Base-by-base conservation (phyloP, 495 filamentous ascomycete species). In the Aspergillus sclerotioniger region DNA sequence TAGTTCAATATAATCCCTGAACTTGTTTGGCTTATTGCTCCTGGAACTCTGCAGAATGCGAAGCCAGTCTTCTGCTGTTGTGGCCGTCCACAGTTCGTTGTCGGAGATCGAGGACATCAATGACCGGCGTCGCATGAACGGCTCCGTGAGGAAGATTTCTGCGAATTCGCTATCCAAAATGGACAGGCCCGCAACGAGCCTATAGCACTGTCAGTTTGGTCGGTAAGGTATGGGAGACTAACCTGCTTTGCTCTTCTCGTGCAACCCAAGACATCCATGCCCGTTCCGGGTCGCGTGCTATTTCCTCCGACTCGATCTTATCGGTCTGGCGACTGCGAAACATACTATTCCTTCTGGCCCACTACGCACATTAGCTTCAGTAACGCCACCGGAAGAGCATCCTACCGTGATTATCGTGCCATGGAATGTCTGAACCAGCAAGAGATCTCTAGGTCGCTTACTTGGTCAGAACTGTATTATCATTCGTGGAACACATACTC, bases 151-250 rank as follows among this genome's bases (percentile, higher is more conserved):
- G 21, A 71, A 65, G 5, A 71, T 50, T 19, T 44, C 57, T 7
- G 71, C 63, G 29, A 72, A 59, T 33, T 69, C 67, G n/a, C 66
- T 60, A 51, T 71, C 67, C 16, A 69, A 67, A 10, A 69, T 67
- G 13, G 65, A 47, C n/a, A 69, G 51, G 1, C 61, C 64, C 9
- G 68, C 21, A 0, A 62, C 63, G 12, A 66, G 33, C 6, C 59
- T 46, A 50, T 5, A n/a, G 2, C 15, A 51, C 29, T 16, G 29
- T 29, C 13, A n/a, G 15, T n/a, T 20, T 53, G 47, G 20, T 1
- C 31, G 2, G 15, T 25, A 3, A 46, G 25, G 10, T 16, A 33
- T 47, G 37, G 37, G 5, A 6, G n/a, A 41, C 56, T 53, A 21
- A 64, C 64, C 68, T 39, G 46, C 37, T 60, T 33, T 61, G 55